A percentile compares a stretch with the other conserved stretches of the same genome.
Conservation (phyloP, 1,139 yeast genomes). For the Suhomyces bokatorum region DNA sequence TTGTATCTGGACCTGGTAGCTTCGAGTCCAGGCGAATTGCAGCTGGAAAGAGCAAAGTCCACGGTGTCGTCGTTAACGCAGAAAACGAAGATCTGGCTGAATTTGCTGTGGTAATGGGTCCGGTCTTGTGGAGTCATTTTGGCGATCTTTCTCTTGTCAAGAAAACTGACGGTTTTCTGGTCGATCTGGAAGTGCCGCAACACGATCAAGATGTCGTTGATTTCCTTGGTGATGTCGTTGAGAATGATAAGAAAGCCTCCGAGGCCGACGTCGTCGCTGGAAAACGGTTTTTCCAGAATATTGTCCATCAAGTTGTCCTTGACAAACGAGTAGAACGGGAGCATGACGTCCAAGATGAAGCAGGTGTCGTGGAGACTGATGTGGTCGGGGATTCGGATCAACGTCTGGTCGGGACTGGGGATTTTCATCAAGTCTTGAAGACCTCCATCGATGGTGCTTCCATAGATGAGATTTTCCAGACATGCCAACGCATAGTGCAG, state of each 20-base stretch:
- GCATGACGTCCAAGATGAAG: slow-evolving; percentile 35
- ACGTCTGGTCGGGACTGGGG: slow-evolving; percentile 25
- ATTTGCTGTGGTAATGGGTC: slow-evolving; percentile 17
- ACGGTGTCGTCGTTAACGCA: slow-evolving; percentile 16
- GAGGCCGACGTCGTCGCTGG: slow-evolving; percentile 4
- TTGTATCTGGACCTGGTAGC: slow-evolving; percentile 29
- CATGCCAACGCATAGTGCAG: slow-evolving; percentile 23
- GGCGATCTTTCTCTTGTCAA: slow-evolving; percentile 25
- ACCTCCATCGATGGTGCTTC: slow-evolving; percentile 42
- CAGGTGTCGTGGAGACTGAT: slow-evolving; percentile 42
- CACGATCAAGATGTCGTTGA: slow-evolving; percentile 41
- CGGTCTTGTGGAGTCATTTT: slow-evolving; percentile 16
- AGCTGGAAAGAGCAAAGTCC: slow-evolving; percentile 24
- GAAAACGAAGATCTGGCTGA: slow-evolving; percentile 25
- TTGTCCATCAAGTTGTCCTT: slow-evolving; percentile 18
- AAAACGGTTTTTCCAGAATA: slow-evolving; percentile 1
- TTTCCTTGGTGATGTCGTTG: slow-evolving; percentile 30
- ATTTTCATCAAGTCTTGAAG: slow-evolving; percentile 39
- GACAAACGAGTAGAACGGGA: slow-evolving; percentile 37
- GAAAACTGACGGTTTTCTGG: slow-evolving; percentile 27
- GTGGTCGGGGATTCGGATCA: slow-evolving; percentile 31
- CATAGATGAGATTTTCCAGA: slow-evolving; percentile 30
- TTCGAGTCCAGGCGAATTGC: slow-evolving; percentile 32
- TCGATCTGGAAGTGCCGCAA: slow-evolving; percentile 32
- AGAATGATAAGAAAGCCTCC: slow-evolving; percentile 31